Percentiles rank a stretch among this genome's conserved stretches.
These are phyloP conservation scores for Obba rivulosa DNA, from an alignment of 768 basidiomycete species.

Conservation along the genomic window DNA sequence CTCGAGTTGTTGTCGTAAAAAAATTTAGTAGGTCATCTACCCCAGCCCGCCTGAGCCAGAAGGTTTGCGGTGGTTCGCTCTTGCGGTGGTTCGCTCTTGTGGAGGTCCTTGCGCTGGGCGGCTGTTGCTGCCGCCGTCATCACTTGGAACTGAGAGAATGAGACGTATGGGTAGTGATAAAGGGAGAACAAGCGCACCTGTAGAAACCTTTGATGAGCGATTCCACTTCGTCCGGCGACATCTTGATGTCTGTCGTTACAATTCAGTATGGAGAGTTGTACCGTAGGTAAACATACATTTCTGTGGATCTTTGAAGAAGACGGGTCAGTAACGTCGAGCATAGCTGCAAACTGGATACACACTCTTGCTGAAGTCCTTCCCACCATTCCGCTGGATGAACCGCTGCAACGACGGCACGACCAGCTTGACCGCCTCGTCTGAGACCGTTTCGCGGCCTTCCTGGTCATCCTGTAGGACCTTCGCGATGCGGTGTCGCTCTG, in stretches of 20 bases:
- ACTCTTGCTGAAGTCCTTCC: conserved; percentile 87
- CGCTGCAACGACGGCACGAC: conserved; percentile 71
- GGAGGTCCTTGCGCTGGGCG: too few species aligned
- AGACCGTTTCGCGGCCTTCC: conserved; percentile 50
- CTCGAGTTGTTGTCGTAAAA: too few species aligned
- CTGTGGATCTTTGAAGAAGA: conserved; percentile 50
- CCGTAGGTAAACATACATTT: conserved; percentile 44
- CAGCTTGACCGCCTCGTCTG: conserved; percentile 71
- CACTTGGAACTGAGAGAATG: background rate
- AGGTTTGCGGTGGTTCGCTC: conserved; percentile 21
- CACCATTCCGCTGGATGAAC: conserved; percentile 69
- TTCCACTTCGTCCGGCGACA: conserved; percentile 71
- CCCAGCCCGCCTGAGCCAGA: conserved; percentile 24
- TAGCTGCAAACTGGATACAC: conserved; percentile 20
- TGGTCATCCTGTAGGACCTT: conserved; percentile 68
- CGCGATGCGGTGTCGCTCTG: conserved; percentile 68
- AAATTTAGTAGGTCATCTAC: conserved; percentile 10
- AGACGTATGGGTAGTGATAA: background rate
- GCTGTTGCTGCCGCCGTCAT: too few species aligned
- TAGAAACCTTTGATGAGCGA: conserved; percentile 62
- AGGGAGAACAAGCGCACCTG: conserved; percentile 10
- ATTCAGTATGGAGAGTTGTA: background rate
- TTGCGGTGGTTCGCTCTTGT: conserved; percentile 4
- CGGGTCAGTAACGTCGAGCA: background rate
- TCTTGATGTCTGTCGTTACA: conserved; percentile 60